Conservation (phyloP, 2,329 filamentous ascomycete species). For the Talaromyces piceae region DNA sequence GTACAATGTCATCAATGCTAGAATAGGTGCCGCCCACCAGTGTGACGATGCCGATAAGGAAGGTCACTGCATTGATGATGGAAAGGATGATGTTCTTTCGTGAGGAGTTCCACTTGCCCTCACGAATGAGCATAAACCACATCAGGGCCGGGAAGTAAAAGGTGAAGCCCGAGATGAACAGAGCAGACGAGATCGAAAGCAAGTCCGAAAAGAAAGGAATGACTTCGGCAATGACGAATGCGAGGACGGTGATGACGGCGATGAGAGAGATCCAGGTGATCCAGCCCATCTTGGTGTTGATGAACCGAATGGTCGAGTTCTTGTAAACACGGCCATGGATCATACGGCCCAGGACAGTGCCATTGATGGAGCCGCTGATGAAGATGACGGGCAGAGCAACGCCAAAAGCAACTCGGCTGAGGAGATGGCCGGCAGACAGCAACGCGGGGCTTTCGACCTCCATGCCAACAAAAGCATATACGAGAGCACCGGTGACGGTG, state of each 20-base stretch:
- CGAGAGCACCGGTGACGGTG: conserved; percentile 22
- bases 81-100: conserved; percentile 49
- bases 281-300: conserved; percentile 30
- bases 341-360: conserved; percentile 26
- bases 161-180: conserved; percentile 84
- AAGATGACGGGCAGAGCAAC: conserved; percentile 30
- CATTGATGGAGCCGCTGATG: conserved; percentile 32
- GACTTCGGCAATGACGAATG: conserved; percentile 76
- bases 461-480: conserved; percentile 28
- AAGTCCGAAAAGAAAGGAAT: conserved; percentile 77
- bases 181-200: conserved; percentile 45
- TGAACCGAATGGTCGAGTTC: conserved; percentile 27
- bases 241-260: conserved; percentile 60
- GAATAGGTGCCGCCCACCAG: conserved; percentile 71
- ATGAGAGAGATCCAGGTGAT: conserved; percentile 25
- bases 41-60: conserved; percentile 65
- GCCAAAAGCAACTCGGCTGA: conserved; percentile 27
- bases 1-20: conserved; percentile 37
- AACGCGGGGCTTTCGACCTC: conserved; percentile 27
- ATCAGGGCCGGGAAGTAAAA: conserved; percentile 57
- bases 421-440: conserved; percentile 19
- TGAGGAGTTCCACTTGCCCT: conserved; percentile 19
- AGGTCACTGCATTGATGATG: conserved; percentile 59
- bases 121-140: conserved; percentile 25
- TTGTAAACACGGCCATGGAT: conserved; percentile 29